These are phyloP conservation scores for Mycena leptocephala DNA, from an alignment of 768 basidiomycete species.

Conservation along the genomic window DNA sequence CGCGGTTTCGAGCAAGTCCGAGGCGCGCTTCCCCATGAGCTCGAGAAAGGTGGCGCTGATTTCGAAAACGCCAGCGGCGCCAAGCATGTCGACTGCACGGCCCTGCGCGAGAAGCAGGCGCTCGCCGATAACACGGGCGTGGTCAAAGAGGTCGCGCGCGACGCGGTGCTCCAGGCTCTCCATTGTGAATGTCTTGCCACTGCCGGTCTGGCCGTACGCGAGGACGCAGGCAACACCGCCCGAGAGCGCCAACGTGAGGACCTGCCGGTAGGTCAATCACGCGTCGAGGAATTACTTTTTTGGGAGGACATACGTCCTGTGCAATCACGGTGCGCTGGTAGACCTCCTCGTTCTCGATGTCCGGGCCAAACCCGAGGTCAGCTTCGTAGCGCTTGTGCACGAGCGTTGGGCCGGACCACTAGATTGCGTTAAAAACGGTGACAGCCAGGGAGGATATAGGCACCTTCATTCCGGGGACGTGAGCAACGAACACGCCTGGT, in stretches of 20 bases:
- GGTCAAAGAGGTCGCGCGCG: constrained; percentile 51
- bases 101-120: constrained; percentile 36
- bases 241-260: constrained; percentile 46
- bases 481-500: constrained; percentile 49
- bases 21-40: constrained; percentile 47
- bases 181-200: constrained; percentile 53
- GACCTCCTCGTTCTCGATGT: constrained; percentile 49
- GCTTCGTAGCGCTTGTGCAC: constrained; percentile 50
- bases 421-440: not conserved
- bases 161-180: constrained; percentile 50
- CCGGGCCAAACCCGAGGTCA: constrained; percentile 51
- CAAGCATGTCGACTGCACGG: not conserved
- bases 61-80: constrained; percentile 41
- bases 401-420: constrained; percentile 53
- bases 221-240: constrained; percentile 50
- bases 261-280: constrained; percentile 21
- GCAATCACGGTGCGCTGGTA: constrained; percentile 50
- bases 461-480: constrained; percentile 53
- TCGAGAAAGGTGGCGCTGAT: constrained; percentile 53
- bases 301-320: constrained; percentile 44
- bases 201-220: constrained; percentile 51
- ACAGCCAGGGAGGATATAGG: not conserved
- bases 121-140: constrained; percentile 37
- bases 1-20: constrained; percentile 46
- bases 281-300: not conserved